These are phyloP conservation scores for Pezicula radicicola DNA, from an alignment of 2,329 filamentous ascomycete species.

Conservation along the genomic window DNA sequence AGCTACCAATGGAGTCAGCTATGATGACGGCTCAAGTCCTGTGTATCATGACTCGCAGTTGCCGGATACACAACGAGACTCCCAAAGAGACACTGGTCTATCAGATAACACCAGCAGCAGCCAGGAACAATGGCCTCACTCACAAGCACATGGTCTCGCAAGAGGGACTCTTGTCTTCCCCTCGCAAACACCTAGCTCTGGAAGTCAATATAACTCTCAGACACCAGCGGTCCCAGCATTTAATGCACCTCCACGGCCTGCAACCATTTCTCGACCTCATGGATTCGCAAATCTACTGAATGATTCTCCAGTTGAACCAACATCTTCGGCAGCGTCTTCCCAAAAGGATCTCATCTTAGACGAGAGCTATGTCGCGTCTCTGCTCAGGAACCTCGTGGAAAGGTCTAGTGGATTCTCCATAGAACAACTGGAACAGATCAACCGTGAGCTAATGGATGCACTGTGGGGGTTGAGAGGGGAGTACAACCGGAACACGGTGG, in stretches of 20 bases:
- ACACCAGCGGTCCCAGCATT: slow-evolving; percentile 37
- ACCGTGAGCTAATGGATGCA: slow-evolving; percentile 84
- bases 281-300: slow-evolving; percentile 27
- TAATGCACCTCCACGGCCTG: slow-evolving; percentile 25
- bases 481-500: slow-evolving; percentile 79
- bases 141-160: slow-evolving; percentile 51
- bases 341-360: slow-evolving; percentile 35
- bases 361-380: slow-evolving; percentile 29
- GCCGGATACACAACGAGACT: slow-evolving; percentile 47
- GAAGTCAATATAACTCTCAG: slow-evolving; percentile 27
- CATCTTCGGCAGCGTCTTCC: slow-evolving; percentile 23
- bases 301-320: slow-evolving; percentile 25
- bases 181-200: slow-evolving; percentile 27
- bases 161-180: slow-evolving; percentile 31
- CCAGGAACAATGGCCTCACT: slow-evolving; percentile 55
- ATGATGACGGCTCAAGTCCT: slow-evolving; percentile 25
- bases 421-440: slow-evolving; percentile 93
- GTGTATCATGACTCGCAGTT: slow-evolving; percentile 31
- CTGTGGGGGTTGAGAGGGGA: slow-evolving; percentile 78
- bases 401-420: slow-evolving; percentile 47
- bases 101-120: slow-evolving; percentile 46
- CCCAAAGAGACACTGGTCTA: slow-evolving; percentile 14
- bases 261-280: slow-evolving; percentile 18
- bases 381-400: slow-evolving; percentile 19
- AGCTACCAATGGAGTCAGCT: slow-evolving; percentile 60